A percentile compares a stretch with the other conserved stretches of the same genome.
phyloP scores from a whole-genome alignment of 345 rosid species.

The Reutealis trisperma region DNA sequence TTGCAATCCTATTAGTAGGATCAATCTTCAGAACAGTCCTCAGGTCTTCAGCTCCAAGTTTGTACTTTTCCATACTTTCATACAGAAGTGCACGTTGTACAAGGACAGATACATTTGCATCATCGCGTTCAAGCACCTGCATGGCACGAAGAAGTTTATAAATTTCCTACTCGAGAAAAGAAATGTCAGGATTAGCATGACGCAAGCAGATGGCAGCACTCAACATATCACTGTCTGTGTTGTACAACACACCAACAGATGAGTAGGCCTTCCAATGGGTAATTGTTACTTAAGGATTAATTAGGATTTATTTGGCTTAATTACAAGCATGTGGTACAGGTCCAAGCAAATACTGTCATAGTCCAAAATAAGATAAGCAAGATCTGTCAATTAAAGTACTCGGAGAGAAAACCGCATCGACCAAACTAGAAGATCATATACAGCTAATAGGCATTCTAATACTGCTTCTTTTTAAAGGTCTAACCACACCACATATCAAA shows the following conservation, averaged over 20 bases:
- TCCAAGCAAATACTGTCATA: background rate
- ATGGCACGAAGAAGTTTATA: constrained; percentile 8
- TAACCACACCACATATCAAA: background rate
- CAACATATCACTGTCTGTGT: background rate
- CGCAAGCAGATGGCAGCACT: background rate
- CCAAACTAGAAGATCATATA: background rate
- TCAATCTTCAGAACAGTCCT: constrained; percentile 90
- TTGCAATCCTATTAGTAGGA: constrained; percentile 82
- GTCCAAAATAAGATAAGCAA: background rate
- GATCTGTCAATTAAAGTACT: background rate
- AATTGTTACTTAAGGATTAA: background rate
- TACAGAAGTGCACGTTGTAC: constrained; percentile 94
- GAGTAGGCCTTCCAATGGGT: background rate
- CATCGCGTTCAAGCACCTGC: constrained; percentile 81
- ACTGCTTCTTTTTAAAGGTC: background rate
- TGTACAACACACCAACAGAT: background rate
- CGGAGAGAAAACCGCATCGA: background rate
- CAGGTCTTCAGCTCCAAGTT: constrained; percentile 94
- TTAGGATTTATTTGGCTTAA: background rate
- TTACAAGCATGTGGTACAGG: background rate
- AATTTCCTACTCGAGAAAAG: background rate
- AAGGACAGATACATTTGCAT: constrained; percentile 61
- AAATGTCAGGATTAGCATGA: background rate
- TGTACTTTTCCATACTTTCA: constrained; percentile 99
- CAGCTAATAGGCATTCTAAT: background rate